Percentiles rank a stretch among this genome's conserved stretches.
Conservation (phyloP, 768 basidiomycete species). For the Termitomyces sp. region DNA sequence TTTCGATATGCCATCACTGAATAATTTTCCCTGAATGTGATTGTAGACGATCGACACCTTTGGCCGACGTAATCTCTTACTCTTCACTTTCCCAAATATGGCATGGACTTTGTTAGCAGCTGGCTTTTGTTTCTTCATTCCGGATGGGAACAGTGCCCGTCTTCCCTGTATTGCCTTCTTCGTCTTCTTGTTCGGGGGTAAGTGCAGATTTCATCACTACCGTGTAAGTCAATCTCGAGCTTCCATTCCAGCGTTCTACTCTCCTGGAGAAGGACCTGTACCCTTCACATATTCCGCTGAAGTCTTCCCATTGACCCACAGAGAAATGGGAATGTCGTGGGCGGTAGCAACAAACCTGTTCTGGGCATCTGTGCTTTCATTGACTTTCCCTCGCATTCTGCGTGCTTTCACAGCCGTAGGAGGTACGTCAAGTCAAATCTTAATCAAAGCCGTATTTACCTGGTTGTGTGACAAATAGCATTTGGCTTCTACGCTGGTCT, state of each 20-base stretch:
- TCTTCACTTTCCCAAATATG: slow-evolving; percentile 83
- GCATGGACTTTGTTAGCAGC: slow-evolving; percentile 68
- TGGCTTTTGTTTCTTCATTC: slow-evolving; percentile 69
- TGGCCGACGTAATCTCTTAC: slow-evolving; percentile 71
- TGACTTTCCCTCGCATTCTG: slow-evolving; percentile 60
- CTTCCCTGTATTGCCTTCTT: slow-evolving; percentile 42
- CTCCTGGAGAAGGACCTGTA: slow-evolving; percentile 86
- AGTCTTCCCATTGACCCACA: slow-evolving; percentile 81
- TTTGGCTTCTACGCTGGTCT: slow-evolving; percentile 58
- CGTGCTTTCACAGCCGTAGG: slow-evolving; percentile 38
- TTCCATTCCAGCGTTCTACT: slow-evolving; percentile 51
- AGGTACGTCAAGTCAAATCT: slow-evolving; percentile 17
- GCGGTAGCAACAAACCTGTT: slow-evolving; percentile 49
- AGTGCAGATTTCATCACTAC: neutral
- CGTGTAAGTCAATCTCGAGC: neutral
- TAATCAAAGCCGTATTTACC: neutral
- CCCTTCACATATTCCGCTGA: slow-evolving; percentile 92
- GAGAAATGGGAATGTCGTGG: slow-evolving; percentile 65
- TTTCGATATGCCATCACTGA: slow-evolving; percentile 17
- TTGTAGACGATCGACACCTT: slow-evolving; percentile 63
- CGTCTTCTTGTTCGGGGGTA: slow-evolving; percentile 40
- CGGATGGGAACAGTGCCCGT: slow-evolving; percentile 28
- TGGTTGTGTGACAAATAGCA: slow-evolving; percentile 21
- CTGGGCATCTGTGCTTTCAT: slow-evolving; percentile 51
- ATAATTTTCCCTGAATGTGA: neutral